These are phyloP conservation scores for Hyphopichia burtonii DNA, from an alignment of 1,139 yeast genomes.

Conservation along the genomic window DNA sequence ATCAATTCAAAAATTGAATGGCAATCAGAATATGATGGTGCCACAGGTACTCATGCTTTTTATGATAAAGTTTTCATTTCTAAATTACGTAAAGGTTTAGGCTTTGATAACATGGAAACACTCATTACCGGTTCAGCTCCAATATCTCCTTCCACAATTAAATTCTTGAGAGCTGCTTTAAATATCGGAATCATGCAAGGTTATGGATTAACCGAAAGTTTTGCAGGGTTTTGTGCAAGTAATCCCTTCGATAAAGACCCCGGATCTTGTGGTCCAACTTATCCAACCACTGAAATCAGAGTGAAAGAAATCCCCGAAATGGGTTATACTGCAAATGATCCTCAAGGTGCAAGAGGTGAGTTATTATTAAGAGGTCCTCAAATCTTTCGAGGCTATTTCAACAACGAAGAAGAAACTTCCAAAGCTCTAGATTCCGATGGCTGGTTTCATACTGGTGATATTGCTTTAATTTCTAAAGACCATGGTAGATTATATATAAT, in stretches of 20 bases:
- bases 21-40: conserved; percentile 19
- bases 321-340: conserved; percentile 51
- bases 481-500: conserved; percentile 60
- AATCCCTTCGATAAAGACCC: conserved; percentile 44
- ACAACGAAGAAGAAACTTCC: conserved; percentile 42
- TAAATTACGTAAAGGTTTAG: conserved; percentile 55
- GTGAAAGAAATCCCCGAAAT: conserved; percentile 67
- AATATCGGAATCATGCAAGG: conserved; percentile 66
- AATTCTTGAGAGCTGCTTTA: conserved; percentile 61
- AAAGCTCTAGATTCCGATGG: conserved; percentile 34
- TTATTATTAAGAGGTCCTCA: conserved; percentile 68
- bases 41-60: conserved; percentile 26
- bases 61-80: conserved; percentile 52
- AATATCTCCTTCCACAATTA: conserved; percentile 56
- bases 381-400: conserved; percentile 58
- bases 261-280: conserved; percentile 66
- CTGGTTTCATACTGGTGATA: conserved; percentile 79
- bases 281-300: conserved; percentile 54
- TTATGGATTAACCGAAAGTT: conserved; percentile 75
- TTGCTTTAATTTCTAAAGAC: conserved; percentile 51
- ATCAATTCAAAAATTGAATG: conserved; percentile 16
- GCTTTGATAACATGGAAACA: conserved; percentile 49
- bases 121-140: conserved; percentile 75
- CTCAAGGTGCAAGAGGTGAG: conserved; percentile 53
- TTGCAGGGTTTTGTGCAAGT: conserved; percentile 58